Conservation (phyloP, 2,329 filamentous ascomycete genomes). For the Camillea tinctor region DNA sequence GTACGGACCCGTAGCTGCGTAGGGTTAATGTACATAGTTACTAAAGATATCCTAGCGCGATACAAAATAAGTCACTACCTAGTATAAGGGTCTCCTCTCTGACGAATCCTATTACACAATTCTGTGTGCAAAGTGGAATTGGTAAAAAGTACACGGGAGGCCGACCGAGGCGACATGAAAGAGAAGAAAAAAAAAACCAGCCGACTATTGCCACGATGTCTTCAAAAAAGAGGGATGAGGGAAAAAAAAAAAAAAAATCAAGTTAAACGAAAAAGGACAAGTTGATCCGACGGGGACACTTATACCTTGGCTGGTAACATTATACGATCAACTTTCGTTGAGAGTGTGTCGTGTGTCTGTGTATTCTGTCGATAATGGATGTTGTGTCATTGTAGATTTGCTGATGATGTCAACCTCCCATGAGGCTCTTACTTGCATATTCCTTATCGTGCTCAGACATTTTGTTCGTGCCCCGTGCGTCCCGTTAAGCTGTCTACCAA, state of each 20-base stretch:
- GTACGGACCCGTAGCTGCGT: no score
- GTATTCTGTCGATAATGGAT: neutral
- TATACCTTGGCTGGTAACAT: neutral
- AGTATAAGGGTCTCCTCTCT: neutral
- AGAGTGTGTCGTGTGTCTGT: neutral
- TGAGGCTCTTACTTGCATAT: neutral
- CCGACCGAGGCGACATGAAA: neutral
- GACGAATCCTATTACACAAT: neutral
- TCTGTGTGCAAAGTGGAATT: neutral
- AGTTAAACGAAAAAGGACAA: neutral
- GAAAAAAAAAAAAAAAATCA: neutral
- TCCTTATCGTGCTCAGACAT: neutral
- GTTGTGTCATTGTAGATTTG: neutral
- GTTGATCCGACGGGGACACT: neutral
- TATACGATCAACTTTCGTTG: neutral
- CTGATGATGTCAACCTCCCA: neutral
- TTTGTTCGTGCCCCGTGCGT: neutral
- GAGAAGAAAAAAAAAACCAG: neutral
- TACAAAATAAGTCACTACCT: no score
- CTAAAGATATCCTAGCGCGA: no score
- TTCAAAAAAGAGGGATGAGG: no score
- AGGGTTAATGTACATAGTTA: no score
- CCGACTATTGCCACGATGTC: neutral
- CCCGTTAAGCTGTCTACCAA: neutral
- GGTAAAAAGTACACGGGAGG: no score